Base-by-base conservation (phyloP, 2,329 filamentous ascomycete genomes). In the Cladobotryum mycophilum region DNA sequence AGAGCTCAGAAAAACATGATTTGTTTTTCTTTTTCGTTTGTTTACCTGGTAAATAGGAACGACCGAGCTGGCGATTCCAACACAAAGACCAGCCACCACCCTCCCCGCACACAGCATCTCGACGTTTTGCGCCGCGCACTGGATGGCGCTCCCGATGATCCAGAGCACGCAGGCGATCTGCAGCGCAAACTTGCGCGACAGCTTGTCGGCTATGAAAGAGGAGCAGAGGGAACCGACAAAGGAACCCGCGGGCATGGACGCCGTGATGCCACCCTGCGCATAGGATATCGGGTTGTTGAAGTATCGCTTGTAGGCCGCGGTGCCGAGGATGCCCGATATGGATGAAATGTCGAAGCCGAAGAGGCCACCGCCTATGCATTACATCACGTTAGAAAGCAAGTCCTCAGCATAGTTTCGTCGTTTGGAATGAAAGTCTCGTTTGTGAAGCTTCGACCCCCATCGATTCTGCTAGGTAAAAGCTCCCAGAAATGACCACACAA, bases 331-430 rank as follows among this genome's bases (percentile, higher is more conserved):
- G 42, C 79, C 81, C 36, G 80, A 83, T 85, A 89, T 88, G 41
- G 83, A 86, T 50, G 79, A 81, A 60, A 90, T 88, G 68, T 90
- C 87, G 64, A 90, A 90, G 59, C 87, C 88, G 61, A 90, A 89
- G 22, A 89, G 73, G 20, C 79, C 81, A 64, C 85, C 85, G 58
- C 85, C 85, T 71, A 75, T 38, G 6, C 38, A 8, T 41, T 41
- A 3, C 6, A 30, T 30, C 6, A 11, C 25, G 9, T 30, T 30
- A 30, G 25, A 30, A 30, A 30, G 6, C 2, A 30, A 7, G 8
- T 8, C 6, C 2, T 30, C 6, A 11, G 25, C 2, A 8, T 30
- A 2, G 2, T 30, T 30, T 8, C 9, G 6, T 30, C 25, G 6
- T 6, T 17, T 15, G n/a, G 37, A 41, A 18, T 30, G 45, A 38